Conservation (phyloP, 495 filamentous ascomycete genomes). For the Bryoglossum gracile region DNA sequence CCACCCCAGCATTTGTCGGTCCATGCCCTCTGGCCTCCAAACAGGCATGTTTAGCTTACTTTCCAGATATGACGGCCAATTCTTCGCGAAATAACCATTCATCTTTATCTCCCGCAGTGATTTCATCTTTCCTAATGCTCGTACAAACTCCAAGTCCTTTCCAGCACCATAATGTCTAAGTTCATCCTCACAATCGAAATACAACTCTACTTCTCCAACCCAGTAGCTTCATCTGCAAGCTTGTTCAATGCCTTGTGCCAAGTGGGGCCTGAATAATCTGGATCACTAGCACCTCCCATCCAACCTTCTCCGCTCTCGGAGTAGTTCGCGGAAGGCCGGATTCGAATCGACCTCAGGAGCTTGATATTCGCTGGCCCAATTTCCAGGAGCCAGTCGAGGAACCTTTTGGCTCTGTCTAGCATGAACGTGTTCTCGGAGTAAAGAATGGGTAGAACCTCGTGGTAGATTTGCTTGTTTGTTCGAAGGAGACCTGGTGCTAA, state of each 20-base stretch:
- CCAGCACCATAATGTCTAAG: background rate
- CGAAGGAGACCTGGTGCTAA: no score
- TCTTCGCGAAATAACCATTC: background rate
- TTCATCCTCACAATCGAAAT: background rate
- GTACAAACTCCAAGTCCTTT: background rate
- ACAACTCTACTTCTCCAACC: background rate
- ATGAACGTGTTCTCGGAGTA: no score
- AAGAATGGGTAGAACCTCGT: no score
- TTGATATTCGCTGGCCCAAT: background rate
- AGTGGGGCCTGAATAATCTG: background rate
- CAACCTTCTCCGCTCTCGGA: background rate
- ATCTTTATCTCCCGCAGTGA: background rate
- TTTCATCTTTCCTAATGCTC: background rate
- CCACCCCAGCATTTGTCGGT: background rate
- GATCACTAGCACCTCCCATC: background rate
- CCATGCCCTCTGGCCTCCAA: background rate
- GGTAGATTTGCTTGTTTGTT: no score
- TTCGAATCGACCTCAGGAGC: background rate
- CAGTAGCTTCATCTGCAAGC: background rate
- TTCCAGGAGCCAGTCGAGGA: background rate
- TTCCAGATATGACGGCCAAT: background rate
- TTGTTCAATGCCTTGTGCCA: slow-evolving; percentile 1
- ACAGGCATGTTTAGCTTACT: background rate
- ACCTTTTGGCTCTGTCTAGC: no score
- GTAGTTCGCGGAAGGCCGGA: background rate